These are phyloP conservation scores for Yamadazyma songkhlaensis DNA, from an alignment of 1,139 yeast genomes.

Conservation along the genomic window DNA sequence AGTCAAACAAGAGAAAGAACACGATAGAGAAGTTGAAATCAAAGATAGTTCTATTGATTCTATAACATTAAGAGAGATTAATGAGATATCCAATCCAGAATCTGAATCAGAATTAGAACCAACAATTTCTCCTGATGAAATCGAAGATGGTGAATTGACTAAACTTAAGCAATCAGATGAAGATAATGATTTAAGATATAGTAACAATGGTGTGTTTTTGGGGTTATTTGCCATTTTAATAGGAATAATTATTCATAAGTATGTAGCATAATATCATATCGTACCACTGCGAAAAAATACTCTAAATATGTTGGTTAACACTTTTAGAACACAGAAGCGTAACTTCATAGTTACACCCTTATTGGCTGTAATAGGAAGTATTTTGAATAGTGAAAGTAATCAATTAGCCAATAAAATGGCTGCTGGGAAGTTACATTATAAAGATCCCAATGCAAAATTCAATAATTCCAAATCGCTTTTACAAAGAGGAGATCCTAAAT, in stretches of 20 bases:
- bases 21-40: conserved; percentile 1
- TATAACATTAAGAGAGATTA: background rate
- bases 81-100: background rate
- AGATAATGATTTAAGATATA: conserved; percentile 10
- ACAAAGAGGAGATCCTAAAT: conserved; percentile 46
- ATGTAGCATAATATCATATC: conserved; percentile 6
- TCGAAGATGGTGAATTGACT: background rate
- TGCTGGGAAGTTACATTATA: conserved; percentile 48
- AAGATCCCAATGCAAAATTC: conserved; percentile 31
- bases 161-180: conserved; percentile 6
- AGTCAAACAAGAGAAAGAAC: too few species aligned
- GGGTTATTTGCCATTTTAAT: conserved; percentile 8
- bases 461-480: conserved; percentile 29
- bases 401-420: conserved; percentile 59
- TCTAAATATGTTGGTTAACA: background rate
- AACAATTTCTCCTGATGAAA: background rate
- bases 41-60: background rate
- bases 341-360: conserved; percentile 13
- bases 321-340: conserved; percentile 1
- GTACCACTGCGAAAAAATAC: background rate
- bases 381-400: conserved; percentile 48
- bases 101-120: background rate
- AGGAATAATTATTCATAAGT: conserved; percentile 10
- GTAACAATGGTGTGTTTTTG: conserved; percentile 7
- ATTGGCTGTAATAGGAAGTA: conserved; percentile 20